Percentiles rank a stretch among this genome's conserved stretches.
Evolutionary conservation across 257 asterid species (phyloP).

Genomic region (Cynanchum wilfordii): DNA sequence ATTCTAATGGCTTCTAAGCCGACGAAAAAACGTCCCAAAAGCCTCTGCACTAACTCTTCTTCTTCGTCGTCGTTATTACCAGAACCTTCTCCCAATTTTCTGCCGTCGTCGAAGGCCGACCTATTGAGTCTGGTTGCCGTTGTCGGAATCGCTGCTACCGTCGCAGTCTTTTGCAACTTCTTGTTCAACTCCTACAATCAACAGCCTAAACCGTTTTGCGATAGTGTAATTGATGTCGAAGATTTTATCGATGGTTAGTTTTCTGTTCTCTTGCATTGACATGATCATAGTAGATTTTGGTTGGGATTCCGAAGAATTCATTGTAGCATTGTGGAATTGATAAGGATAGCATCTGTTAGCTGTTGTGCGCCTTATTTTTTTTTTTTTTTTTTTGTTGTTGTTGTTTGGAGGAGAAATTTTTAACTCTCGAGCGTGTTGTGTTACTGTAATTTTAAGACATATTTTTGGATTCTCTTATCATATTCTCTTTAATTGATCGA

Average conservation of each 20-base stretch:
- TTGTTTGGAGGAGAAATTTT: not conserved
- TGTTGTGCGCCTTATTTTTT: conserved; percentile 1
- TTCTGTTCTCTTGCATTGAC: not conserved
- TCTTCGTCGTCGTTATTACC: conserved; percentile 8
- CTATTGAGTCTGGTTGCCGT: conserved; percentile 48
- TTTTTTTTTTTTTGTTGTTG: too few species aligned
- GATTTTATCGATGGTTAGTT: conserved; percentile 47
- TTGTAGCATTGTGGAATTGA: too few species aligned
- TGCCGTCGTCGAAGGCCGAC: conserved; percentile 60
- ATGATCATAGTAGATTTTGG: not conserved
- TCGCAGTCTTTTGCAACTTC: conserved; percentile 52
- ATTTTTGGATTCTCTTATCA: not conserved
- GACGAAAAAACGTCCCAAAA: conserved; percentile 14
- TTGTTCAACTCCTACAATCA: conserved; percentile 33
- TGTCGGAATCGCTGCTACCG: conserved; percentile 54
- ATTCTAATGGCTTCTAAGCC: not conserved
- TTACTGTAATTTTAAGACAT: not conserved
- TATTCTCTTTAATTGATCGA: not conserved
- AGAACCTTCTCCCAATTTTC: conserved; percentile 36
- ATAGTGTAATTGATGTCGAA: conserved; percentile 27
- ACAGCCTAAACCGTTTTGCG: conserved; percentile 62
- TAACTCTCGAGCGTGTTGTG: not conserved
- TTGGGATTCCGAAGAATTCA: not conserved
- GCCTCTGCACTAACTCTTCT: conserved; percentile 5
- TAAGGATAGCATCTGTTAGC: not conserved